Percentiles rank a stretch among this genome's conserved stretches.
These are phyloP conservation scores for Botrytis pseudocinerea DNA, from an alignment of 2,329 filamentous ascomycete species.

Conservation along the genomic window DNA sequence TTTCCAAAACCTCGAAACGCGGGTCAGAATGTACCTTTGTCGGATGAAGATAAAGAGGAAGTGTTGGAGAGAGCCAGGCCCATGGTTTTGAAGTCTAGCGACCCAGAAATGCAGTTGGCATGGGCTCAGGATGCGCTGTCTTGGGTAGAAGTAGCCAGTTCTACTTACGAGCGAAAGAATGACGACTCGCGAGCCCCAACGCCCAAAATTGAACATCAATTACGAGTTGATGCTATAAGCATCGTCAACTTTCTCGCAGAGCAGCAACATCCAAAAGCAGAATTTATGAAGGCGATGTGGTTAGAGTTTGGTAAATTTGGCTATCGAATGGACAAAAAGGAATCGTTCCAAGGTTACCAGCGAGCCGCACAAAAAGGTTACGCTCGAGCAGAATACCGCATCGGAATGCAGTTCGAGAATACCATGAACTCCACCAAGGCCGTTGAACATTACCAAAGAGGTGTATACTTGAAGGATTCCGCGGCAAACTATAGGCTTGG, in stretches of 20 bases:
- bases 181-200: slow-evolving; percentile 65
- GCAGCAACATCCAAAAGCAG: slow-evolving; percentile 88
- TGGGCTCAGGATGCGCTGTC: slow-evolving; percentile 93
- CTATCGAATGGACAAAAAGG: slow-evolving; percentile 85
- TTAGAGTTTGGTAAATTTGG: slow-evolving; percentile 97
- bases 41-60: slow-evolving; percentile 90
- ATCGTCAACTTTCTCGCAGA: slow-evolving; percentile 88
- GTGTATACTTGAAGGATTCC: slow-evolving; percentile 78
- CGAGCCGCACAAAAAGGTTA: slow-evolving; percentile 85
- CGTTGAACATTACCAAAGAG: slow-evolving; percentile 83
- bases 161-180: slow-evolving; percentile 59
- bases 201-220: slow-evolving; percentile 83
- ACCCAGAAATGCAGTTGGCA: slow-evolving; percentile 92
- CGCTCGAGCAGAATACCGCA: slow-evolving; percentile 87
- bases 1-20: slow-evolving; percentile 81
- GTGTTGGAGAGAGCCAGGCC: slow-evolving; percentile 82
- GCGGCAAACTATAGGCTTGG: slow-evolving; percentile 84
- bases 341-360: slow-evolving; percentile 85
- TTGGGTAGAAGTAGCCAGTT: slow-evolving; percentile 81
- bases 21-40: slow-evolving; percentile 86
- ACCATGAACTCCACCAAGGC: slow-evolving; percentile 91
- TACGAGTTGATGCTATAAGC: slow-evolving; percentile 85
- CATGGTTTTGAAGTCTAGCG: slow-evolving; percentile 86
- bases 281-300: slow-evolving; percentile 96
- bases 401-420: slow-evolving; percentile 97